Conservation (phyloP, 345 rosid genomes). For the Citrus maxima region DNA sequence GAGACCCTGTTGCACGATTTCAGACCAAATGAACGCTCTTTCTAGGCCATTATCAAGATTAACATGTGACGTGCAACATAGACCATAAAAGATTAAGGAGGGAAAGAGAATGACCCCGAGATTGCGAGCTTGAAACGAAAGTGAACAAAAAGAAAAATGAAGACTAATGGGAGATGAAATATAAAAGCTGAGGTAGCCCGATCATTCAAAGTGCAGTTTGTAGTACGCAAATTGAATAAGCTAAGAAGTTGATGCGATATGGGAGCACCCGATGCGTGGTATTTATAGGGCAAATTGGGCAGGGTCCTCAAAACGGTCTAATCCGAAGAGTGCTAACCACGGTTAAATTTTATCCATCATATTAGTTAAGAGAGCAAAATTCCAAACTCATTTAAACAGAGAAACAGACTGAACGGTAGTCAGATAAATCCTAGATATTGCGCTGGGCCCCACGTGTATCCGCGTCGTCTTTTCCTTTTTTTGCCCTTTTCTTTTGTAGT, state of each 20-base stretch:
- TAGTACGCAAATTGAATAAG: background rate
- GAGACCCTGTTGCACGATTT: background rate
- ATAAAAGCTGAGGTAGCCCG: background rate
- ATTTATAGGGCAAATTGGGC: constrained; percentile 9
- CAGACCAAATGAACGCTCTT: background rate
- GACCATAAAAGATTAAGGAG: background rate
- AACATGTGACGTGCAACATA: background rate
- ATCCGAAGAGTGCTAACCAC: background rate
- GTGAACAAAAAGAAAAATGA: background rate
- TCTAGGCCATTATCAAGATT: background rate
- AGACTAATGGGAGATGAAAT: background rate
- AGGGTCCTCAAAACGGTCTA: constrained; percentile 6
- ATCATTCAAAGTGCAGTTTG: background rate
- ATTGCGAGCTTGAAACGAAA: background rate
- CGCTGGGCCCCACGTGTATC: background rate
- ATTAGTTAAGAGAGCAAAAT: background rate
- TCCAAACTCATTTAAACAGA: background rate
- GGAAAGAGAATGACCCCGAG: constrained; percentile 17
- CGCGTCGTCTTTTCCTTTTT: too few relatives aligned
- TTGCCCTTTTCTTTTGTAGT: too few relatives aligned
- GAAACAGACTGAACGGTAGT: background rate
- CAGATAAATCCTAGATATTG: background rate
- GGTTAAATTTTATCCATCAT: constrained; percentile 33
- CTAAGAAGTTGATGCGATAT: background rate
- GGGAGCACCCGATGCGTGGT: background rate